Percentiles rank a stretch among this genome's conserved stretches.
phyloP scores from a whole-genome alignment of 78 protist genomes.

The Diacronema lutheri region DNA sequence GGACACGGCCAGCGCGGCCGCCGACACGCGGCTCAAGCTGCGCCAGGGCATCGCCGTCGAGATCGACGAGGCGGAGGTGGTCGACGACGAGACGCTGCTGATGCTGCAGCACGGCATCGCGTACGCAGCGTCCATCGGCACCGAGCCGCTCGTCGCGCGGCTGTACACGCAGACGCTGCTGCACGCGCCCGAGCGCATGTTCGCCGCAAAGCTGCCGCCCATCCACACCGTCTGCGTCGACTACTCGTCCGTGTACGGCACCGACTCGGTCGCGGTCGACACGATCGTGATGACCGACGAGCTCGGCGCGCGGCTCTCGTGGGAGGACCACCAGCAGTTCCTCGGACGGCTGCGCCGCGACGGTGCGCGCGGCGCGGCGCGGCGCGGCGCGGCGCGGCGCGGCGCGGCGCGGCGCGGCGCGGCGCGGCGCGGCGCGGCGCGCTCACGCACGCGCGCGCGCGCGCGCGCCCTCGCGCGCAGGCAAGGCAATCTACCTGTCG shows the following conservation, averaged over 20 bases:
- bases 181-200: not conserved
- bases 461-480: too few species aligned
- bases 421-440: not conserved
- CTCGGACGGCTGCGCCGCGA: not conserved
- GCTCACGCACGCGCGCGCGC: too few species aligned
- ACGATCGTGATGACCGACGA: not conserved
- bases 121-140: not conserved
- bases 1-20: too few species aligned
- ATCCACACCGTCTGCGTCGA: not conserved
- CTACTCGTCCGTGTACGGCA: not conserved
- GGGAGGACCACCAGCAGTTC: not conserved
- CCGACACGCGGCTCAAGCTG: too few species aligned
- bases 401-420: not conserved
- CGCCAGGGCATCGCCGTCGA: too few species aligned
- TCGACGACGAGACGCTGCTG: too few species aligned
- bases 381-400: not conserved
- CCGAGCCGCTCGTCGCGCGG: constrained; percentile 1
- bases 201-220: not conserved
- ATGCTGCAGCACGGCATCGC: not conserved
- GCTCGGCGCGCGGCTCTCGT: not conserved
- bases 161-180: not conserved
- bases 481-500: not conserved
- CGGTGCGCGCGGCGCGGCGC: not conserved
- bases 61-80: too few species aligned
- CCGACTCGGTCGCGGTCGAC: not conserved